Percentiles rank a stretch among this genome's conserved stretches.
Evolutionary conservation across 1,284 basidiomycete genomes (phyloP).

Genomic region (Rhodotorula sp.): DNA sequence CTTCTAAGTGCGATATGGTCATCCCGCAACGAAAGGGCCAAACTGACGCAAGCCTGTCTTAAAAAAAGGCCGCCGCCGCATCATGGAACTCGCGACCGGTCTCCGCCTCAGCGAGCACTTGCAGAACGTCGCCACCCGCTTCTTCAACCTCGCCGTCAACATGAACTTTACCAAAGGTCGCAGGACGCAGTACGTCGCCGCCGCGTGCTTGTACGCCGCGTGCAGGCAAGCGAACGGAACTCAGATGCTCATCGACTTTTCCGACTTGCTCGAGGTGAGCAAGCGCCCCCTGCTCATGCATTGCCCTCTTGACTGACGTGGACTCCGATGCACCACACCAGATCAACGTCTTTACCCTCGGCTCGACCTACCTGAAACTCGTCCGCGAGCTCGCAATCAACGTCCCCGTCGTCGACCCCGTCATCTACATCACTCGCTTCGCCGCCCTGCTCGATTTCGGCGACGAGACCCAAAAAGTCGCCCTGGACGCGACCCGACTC

Average conservation of each 20-base stretch:
- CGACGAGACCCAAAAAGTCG: conserved; percentile 85
- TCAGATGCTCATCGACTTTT: conserved; percentile 99
- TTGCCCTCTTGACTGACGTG: neutral
- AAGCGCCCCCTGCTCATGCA: conserved; percentile 10
- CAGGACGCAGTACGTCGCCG: conserved; percentile 86
- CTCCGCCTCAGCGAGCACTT: conserved; percentile 77
- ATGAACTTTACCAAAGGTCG: conserved; percentile 92
- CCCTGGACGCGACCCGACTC: conserved; percentile 88
- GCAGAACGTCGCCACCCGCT: conserved; percentile 74
- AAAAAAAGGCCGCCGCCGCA: conserved; percentile 68
- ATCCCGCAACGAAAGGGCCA: neutral
- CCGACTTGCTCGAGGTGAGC: conserved; percentile 78
- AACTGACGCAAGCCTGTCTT: neutral
- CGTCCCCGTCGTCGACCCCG: conserved; percentile 88
- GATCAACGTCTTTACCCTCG: conserved; percentile 98
- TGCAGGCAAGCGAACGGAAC: conserved; percentile 84
- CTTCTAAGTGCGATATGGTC: neutral
- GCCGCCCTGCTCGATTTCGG: conserved; percentile 96
- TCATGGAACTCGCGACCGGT: conserved; percentile 73
- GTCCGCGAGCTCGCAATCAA: conserved; percentile 79
- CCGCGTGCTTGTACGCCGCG: conserved; percentile 91
- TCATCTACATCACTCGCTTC: conserved; percentile 95
- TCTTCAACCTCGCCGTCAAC: conserved; percentile 90
- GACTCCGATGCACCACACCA: conserved; percentile 46
- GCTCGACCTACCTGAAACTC: conserved; percentile 92